A percentile compares a stretch with the other conserved stretches of the same genome.
phyloP scores from a whole-genome alignment of 331 rosid species.

The Erythrophleum ivorense region DNA sequence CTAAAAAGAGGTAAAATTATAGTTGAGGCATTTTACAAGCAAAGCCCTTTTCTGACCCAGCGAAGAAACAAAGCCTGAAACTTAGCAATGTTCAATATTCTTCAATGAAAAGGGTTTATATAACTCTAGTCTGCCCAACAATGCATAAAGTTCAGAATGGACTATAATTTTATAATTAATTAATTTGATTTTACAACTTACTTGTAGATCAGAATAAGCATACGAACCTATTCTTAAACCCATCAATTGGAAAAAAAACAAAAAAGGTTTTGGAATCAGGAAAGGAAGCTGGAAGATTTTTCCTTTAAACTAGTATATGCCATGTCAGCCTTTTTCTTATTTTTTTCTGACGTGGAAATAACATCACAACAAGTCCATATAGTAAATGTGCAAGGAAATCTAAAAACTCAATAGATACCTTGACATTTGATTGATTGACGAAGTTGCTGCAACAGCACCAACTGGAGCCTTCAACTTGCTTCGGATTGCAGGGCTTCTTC shows the following conservation, averaged over 20 bases:
- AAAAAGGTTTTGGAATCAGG: not conserved
- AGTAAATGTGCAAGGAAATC: constrained; percentile 2
- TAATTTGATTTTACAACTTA: not conserved
- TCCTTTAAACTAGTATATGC: not conserved
- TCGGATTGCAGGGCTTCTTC: constrained; percentile 49
- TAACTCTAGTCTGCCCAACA: constrained; percentile 1
- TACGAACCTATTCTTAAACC: not conserved
- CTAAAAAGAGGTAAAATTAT: not conserved
- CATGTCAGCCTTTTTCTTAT: constrained; percentile 14
- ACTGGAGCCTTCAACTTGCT: constrained; percentile 54
- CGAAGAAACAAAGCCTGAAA: constrained; percentile 22
- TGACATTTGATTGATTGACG: constrained; percentile 36
- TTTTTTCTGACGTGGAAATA: constrained; percentile 11
- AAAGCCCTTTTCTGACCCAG: constrained; percentile 4
- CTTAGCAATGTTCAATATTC: not conserved
- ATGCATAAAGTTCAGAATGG: constrained; percentile 21
- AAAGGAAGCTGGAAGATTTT: not conserved
- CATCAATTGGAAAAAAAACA: not conserved
- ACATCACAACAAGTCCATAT: constrained; percentile 8
- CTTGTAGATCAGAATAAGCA: not conserved
- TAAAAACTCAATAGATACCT: constrained; percentile 53
- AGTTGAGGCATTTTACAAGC: not conserved
- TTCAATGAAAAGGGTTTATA: not conserved
- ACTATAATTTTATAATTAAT: not conserved
- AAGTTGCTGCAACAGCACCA: constrained; percentile 40